These are phyloP conservation scores for Schizonepeta tenuifolia DNA, from an alignment of 257 asterid genomes.

Conservation along the genomic window DNA sequence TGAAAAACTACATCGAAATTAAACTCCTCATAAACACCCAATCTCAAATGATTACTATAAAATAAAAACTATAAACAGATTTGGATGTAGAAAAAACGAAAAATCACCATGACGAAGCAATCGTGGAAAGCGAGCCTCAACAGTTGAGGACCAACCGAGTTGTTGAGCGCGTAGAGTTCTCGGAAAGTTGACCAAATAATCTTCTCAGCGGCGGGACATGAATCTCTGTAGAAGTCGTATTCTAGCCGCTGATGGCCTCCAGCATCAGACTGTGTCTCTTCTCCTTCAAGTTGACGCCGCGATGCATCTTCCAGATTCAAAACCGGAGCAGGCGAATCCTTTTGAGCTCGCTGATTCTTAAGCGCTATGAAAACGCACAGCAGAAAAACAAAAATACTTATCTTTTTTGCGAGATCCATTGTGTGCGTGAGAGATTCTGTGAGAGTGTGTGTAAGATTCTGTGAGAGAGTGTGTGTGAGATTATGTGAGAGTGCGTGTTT, in stretches of 20 bases:
- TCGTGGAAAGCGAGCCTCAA: too few species aligned
- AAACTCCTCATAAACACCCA: not conserved
- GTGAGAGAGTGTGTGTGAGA: too few species aligned
- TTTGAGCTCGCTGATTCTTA: conserved; percentile 51
- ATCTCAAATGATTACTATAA: not conserved
- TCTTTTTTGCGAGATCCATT: conserved; percentile 56
- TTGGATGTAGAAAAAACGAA: not conserved
- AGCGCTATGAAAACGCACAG: conserved; percentile 56
- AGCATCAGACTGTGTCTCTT: not conserved
- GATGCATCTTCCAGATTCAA: not conserved
- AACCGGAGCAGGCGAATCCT: conserved; percentile 1
- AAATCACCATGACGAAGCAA: conserved; percentile 61
- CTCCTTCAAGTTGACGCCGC: conserved; percentile 21
- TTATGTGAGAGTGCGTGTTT: conserved; percentile 1
- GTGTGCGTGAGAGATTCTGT: not conserved
- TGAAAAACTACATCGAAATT: not conserved
- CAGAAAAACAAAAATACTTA: conserved; percentile 52
- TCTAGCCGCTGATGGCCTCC: conserved; percentile 26
- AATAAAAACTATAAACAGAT: too few species aligned
- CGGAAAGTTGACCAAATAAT: conserved; percentile 50
- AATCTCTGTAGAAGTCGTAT: conserved; percentile 61
- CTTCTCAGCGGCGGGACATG: conserved; percentile 58
- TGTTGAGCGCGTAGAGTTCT: conserved; percentile 37
- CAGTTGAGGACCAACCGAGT: conserved; percentile 56
- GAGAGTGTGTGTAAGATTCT: not conserved